Percentiles rank a stretch among this genome's conserved stretches.
phyloP scores from a whole-genome alignment of 441 rosid species.

The Erysimum pusillum region DNA sequence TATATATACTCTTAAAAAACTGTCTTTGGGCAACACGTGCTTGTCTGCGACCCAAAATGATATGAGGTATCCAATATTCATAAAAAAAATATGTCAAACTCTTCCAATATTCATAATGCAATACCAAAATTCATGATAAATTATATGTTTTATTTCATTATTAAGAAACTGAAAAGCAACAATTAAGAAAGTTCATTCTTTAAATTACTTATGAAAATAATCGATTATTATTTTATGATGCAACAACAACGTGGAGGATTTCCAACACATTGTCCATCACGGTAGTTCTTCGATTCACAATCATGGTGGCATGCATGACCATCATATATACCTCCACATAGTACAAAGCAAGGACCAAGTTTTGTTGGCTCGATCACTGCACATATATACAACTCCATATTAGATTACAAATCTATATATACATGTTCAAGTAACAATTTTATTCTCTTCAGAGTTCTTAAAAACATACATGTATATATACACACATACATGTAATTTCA shows the following conservation, averaged over 20 bases:
- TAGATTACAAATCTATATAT: background rate
- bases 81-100: no score
- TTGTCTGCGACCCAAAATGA: no score
- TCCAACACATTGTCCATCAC: background rate
- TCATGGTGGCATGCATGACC: background rate
- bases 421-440: background rate
- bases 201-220: background rate
- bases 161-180: background rate
- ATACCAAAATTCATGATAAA: background rate
- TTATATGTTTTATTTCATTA: background rate
- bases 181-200: background rate
- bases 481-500: no score
- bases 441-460: background rate
- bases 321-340: background rate
- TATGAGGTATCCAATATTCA: no score
- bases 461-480: background rate
- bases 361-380: slow-evolving; percentile 6
- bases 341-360: background rate
- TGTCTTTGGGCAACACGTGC: no score
- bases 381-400: background rate
- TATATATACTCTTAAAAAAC: no score
- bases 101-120: no score
- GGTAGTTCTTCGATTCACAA: background rate
- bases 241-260: background rate
- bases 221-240: no score